Percentiles rank a stretch among this genome's conserved stretches.
phyloP scores from a whole-genome alignment of 1,284 basidiomycete species.

The Malassezia japonica region DNA sequence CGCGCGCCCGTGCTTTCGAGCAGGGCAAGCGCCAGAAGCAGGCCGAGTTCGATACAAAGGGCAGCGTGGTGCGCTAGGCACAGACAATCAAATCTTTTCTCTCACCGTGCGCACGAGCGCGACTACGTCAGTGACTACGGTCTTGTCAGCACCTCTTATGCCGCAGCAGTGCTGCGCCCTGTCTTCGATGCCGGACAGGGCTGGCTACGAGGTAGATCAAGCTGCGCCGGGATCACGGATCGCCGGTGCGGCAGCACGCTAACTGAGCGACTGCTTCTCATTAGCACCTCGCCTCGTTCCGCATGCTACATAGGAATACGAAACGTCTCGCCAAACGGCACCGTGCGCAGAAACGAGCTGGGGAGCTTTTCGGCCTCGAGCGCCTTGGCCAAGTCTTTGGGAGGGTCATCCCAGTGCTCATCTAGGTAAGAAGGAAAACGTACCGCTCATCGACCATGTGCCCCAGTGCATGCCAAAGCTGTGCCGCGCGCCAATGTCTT shows the following conservation, averaged over 20 bases:
- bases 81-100: background rate
- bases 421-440: conserved; percentile 11
- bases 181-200: background rate
- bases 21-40: conserved; percentile 69
- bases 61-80: conserved; percentile 7
- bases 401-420: conserved; percentile 35
- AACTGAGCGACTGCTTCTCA: background rate
- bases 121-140: no score
- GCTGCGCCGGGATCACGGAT: background rate
- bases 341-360: conserved; percentile 18
- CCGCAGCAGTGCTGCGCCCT: background rate
- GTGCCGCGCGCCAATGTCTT: conserved; percentile 29
- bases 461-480: conserved; percentile 51
- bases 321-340: conserved; percentile 28
- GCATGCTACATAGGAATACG: background rate
- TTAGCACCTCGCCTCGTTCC: conserved; percentile 5
- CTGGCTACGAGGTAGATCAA: background rate
- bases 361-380: conserved; percentile 14
- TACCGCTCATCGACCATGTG: conserved; percentile 51
- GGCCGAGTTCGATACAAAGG: background rate
- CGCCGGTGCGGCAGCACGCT: conserved; percentile 1
- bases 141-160: no score
- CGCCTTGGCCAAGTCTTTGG: conserved; percentile 21
- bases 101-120: no score
- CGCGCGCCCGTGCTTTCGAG: conserved; percentile 65